A percentile compares a stretch with the other conserved stretches of the same genome.
Conservation (phyloP, 306 rosid genomes). For the Astragalus membranaceus region DNA sequence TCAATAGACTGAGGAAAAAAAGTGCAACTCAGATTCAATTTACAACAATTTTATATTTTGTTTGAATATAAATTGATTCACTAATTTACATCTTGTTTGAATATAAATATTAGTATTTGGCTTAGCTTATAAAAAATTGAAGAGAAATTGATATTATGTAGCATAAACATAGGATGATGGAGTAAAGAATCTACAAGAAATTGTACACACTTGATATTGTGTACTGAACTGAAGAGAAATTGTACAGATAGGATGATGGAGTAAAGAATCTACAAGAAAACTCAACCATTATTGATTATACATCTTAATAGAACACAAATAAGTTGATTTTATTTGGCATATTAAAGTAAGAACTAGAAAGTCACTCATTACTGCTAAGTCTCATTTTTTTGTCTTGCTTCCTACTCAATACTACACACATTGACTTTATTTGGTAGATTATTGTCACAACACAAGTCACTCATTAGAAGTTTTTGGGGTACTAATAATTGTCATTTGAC, state of each 20-base stretch:
- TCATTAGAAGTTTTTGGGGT: constrained; percentile 16
- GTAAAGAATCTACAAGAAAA: constrained; percentile 28
- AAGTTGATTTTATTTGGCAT: constrained; percentile 1
- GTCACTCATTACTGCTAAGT: constrained; percentile 16
- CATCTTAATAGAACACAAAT: constrained; percentile 9
- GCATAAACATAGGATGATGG: too few species aligned
- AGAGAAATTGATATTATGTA: too few species aligned
- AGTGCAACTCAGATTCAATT: too few species aligned
- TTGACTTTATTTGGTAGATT: not conserved
- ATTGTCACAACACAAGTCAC: not conserved
- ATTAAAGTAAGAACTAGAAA: not conserved
- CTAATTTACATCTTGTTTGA: too few species aligned
- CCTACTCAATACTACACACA: not conserved
- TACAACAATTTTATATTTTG: too few species aligned
- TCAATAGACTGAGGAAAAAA: too few species aligned
- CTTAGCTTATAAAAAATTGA: too few species aligned
- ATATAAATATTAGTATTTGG: too few species aligned
- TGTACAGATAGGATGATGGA: constrained; percentile 18
- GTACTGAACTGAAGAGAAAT: not conserved
- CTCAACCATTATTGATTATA: constrained; percentile 16
- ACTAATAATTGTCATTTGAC: constrained; percentile 17
- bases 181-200: too few species aligned
- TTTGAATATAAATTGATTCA: too few species aligned
- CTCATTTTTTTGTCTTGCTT: constrained; percentile 22
- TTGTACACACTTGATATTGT: too few species aligned